phyloP scores from a whole-genome alignment of 345 rosid species.

The Gossypium herbaceum region DNA sequence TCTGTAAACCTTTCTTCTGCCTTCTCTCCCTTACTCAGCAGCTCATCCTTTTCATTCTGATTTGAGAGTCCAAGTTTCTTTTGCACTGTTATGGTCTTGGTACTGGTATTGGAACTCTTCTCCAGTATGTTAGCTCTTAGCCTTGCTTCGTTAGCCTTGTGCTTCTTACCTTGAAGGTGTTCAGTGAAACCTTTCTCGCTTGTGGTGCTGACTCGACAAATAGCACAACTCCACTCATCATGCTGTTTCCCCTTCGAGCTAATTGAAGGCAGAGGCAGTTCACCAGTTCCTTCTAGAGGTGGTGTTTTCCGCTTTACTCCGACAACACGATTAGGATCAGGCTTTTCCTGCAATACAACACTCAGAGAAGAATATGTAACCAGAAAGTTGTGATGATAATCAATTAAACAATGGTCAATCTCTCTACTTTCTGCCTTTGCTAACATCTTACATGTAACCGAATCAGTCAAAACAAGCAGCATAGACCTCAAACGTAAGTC shows the following conservation, averaged over 20 bases:
- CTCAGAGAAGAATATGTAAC: conserved; percentile 22
- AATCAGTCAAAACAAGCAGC: neutral
- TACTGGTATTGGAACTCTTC: neutral
- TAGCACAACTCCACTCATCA: conserved; percentile 50
- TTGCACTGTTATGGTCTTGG: neutral
- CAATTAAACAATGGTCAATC: conserved; percentile 6
- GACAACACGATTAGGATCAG: conserved; percentile 28
- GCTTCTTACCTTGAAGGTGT: conserved; percentile 43
- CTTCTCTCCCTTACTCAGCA: neutral
- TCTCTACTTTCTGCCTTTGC: neutral
- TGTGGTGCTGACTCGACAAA: conserved; percentile 39
- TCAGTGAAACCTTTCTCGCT: conserved; percentile 37
- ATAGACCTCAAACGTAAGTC: neutral
- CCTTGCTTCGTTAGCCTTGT: conserved; percentile 32
- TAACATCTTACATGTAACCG: neutral
- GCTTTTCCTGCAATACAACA: conserved; percentile 45
- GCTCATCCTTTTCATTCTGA: conserved; percentile 15
- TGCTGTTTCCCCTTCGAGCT: conserved; percentile 24
- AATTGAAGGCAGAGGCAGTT: conserved; percentile 11
- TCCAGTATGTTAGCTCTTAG: conserved; percentile 21
- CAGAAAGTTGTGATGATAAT: neutral
- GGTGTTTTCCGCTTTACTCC: conserved; percentile 43
- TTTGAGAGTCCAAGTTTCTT: conserved; percentile 19
- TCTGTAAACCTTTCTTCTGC: neutral
- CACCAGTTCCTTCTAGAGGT: conserved; percentile 15